These are phyloP conservation scores for Mariannaea sp. DNA, from an alignment of 2,329 filamentous ascomycete species.

Conservation along the genomic window DNA sequence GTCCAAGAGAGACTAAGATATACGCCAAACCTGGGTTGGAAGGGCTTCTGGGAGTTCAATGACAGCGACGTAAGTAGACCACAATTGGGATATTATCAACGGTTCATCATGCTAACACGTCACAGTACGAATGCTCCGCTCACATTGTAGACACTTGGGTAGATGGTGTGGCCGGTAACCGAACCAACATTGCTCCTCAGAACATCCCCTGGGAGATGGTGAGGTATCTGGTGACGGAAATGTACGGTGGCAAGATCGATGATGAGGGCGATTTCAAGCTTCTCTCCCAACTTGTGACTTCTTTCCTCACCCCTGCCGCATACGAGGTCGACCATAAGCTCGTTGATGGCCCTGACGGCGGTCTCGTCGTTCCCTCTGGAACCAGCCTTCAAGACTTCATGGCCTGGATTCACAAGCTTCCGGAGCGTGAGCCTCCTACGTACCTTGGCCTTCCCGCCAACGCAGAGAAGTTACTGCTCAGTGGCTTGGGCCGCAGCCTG, in stretches of 20 bases:
- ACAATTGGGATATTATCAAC: neutral
- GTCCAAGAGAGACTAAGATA: slow-evolving; percentile 94
- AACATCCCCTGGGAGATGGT: slow-evolving; percentile 98
- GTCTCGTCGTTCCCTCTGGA: slow-evolving; percentile 75
- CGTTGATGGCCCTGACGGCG: slow-evolving; percentile 68
- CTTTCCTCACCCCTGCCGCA: slow-evolving; percentile 81
- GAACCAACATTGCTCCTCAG: slow-evolving; percentile 89
- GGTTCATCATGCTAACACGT: slow-evolving; percentile 16
- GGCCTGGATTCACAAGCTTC: slow-evolving; percentile 87
- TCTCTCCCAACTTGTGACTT: slow-evolving; percentile 73
- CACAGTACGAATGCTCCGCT: slow-evolving; percentile 91
- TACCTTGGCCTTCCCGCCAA: slow-evolving; percentile 94
- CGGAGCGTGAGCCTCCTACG: slow-evolving; percentile 93
- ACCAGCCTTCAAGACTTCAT: slow-evolving; percentile 86
- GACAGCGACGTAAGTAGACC: slow-evolving; percentile 87
- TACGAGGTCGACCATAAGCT: slow-evolving; percentile 94
- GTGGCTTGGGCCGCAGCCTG: slow-evolving; percentile 84
- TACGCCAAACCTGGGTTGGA: slow-evolving; percentile 93
- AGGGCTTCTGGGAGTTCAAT: slow-evolving; percentile 99
- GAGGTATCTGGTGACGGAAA: slow-evolving; percentile 86
- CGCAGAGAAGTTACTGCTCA: slow-evolving; percentile 91
- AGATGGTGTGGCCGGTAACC: slow-evolving; percentile 77
- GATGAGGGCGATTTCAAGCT: slow-evolving; percentile 81
- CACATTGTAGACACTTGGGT: slow-evolving; percentile 97
- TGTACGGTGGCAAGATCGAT: slow-evolving; percentile 97